Percentiles rank a stretch among this genome's conserved stretches.
Evolutionary conservation across 306 rosid genomes (phyloP).

Genomic region (Cicer judaicum): DNA sequence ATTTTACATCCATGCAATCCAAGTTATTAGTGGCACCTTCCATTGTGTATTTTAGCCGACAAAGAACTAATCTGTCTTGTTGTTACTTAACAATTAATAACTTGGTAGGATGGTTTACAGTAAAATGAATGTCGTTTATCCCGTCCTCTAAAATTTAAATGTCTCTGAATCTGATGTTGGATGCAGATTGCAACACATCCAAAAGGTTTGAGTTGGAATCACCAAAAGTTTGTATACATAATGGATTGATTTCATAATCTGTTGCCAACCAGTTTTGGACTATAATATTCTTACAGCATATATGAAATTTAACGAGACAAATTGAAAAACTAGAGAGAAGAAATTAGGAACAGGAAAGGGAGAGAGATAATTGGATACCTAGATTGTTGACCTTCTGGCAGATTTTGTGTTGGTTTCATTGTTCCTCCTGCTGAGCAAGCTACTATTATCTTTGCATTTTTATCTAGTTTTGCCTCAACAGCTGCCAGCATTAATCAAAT

Average conservation of each 20-base stretch:
- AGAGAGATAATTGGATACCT: conserved; percentile 53
- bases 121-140: neutral
- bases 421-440: conserved; percentile 95
- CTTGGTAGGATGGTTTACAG: conserved; percentile 13
- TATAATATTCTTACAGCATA: conserved; percentile 11
- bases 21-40: conserved; percentile 26
- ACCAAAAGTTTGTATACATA: conserved; percentile 3
- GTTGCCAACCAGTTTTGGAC: conserved; percentile 19
- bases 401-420: conserved; percentile 89
- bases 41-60: conserved; percentile 21
- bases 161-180: conserved; percentile 5
- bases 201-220: conserved; percentile 13
- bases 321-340: conserved; percentile 31
- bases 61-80: conserved; percentile 12
- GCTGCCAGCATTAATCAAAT: conserved; percentile 50
- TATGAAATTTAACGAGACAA: neutral
- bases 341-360: neutral
- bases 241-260: conserved; percentile 2
- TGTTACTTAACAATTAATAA: conserved; percentile 4
- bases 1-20: conserved; percentile 36
- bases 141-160: neutral
- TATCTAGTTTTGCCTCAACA: conserved; percentile 75
- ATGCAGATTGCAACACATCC: conserved; percentile 16
- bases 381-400: conserved; percentile 97
- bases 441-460: conserved; percentile 82